Evolutionary conservation across 75 land plant genomes (phyloP), one percentile per base, ranked within the genome.

Genomic region (Chamaecyparis obtusa): DNA sequence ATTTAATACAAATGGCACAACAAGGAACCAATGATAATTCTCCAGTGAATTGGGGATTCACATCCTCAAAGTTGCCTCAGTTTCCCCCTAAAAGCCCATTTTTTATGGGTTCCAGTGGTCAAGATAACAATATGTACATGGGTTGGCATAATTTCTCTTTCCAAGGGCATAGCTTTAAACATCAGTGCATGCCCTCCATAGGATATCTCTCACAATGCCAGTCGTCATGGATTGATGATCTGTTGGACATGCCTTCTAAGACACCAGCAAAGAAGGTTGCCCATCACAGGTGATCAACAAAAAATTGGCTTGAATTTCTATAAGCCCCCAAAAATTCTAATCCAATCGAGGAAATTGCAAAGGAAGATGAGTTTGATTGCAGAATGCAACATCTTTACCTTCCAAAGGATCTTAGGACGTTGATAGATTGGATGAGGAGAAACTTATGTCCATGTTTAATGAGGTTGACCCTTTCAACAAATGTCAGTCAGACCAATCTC

Each of bases 231-330:
- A n/a, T n/a, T n/a, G n/a, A n/a, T 85, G 94, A 93, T 49, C 93
- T 91, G 85, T 89, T 91, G 80, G 93, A 92, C 85, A 91, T 89
- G 87, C 87, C 95, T 32, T 79, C 93, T 39, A 48, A 79, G 44
- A 79, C 43, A 21, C 82, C 82, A 43, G 85, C 87, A 54, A 86
- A 86, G 17, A 93, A 95, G 36, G 87, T 94, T 37, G 37, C 93
- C 55, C 82, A 79, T 1, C 99, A 98, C 88, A 93, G 97, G 51
- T 85, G 98, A 15, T 94, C 97, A n/a, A 89, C 92, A 2, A 98
- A 96, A 88, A 98, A 96, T 88, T 96, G 98, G 43, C 74, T 93
- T 67, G 94, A 97, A 11, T 96, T 94, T 88, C 91, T 93, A 8
- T 96, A 96, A 46, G 79, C 87, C 19, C 92, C 94, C 11, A 79